phyloP scores from a whole-genome alignment of 805 yeast species.

The Candida schatavii region DNA sequence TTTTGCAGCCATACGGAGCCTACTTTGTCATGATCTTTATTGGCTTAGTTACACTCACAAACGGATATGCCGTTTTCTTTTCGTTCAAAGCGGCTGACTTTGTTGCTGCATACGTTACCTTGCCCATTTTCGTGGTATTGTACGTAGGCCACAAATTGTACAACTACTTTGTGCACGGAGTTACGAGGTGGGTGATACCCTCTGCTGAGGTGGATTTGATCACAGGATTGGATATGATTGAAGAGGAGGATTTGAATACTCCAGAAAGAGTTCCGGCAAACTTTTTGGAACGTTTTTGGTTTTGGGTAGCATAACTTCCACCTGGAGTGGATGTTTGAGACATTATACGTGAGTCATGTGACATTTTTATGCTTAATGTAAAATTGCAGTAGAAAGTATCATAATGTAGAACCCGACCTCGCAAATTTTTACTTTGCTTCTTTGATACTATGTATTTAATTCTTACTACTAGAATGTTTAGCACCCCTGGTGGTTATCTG shows the following conservation, averaged over 20 bases:
- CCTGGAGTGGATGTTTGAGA: not conserved
- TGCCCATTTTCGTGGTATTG: slow-evolving; percentile 53
- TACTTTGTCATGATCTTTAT: slow-evolving; percentile 52
- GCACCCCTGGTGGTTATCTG: too few species aligned
- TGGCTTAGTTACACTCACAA: slow-evolving; percentile 57
- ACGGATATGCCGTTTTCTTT: slow-evolving; percentile 69
- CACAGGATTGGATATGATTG: slow-evolving; percentile 60
- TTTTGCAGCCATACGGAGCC: slow-evolving; percentile 56
- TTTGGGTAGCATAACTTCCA: slow-evolving; percentile 40
- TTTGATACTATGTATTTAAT: too few species aligned
- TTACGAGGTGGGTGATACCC: slow-evolving; percentile 43
- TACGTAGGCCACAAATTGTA: slow-evolving; percentile 58
- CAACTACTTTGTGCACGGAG: slow-evolving; percentile 27
- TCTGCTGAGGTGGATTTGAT: slow-evolving; percentile 57
- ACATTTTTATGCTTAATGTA: slow-evolving; percentile 1
- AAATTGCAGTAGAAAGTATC: not conserved
- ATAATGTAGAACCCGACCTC: too few species aligned
- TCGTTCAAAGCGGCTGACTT: slow-evolving; percentile 56
- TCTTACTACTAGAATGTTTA: too few species aligned
- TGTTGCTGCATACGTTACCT: slow-evolving; percentile 68
- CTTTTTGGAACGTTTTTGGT: slow-evolving; percentile 43
- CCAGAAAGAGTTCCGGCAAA: slow-evolving; percentile 41
- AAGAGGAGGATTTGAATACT: slow-evolving; percentile 45
- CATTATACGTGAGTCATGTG: too few species aligned
- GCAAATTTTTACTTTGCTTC: too few species aligned